Evolutionary conservation across 2,329 filamentous ascomycete species (phyloP).

Genomic region (Phyllosticta paracitricarpa): DNA sequence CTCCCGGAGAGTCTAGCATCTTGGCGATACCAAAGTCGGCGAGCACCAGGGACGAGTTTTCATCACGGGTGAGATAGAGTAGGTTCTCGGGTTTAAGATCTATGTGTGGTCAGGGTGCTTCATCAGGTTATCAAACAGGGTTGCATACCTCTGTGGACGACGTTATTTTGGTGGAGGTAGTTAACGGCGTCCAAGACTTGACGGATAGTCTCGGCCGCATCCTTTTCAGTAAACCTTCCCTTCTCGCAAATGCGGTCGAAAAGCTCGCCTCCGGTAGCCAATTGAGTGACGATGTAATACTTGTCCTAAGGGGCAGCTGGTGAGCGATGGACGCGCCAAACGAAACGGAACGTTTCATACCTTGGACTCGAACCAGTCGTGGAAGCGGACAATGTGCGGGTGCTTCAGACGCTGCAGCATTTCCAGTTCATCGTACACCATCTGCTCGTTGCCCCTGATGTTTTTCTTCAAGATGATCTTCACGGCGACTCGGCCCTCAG

Average conservation of each 20-base stretch:
- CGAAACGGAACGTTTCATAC: conserved; percentile 41
- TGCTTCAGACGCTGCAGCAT: conserved; percentile 88
- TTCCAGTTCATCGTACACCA: conserved; percentile 95
- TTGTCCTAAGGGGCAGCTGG: conserved; percentile 59
- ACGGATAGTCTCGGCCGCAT: conserved; percentile 89
- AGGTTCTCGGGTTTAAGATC: conserved; percentile 98
- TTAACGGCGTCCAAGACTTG: conserved; percentile 88
- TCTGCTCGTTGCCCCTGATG: conserved; percentile 93
- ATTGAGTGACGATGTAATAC: conserved; percentile 97
- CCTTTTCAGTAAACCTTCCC: conserved; percentile 97
- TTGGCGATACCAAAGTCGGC: conserved; percentile 99
- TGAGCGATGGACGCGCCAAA: not conserved
- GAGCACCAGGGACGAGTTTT: conserved; percentile 76
- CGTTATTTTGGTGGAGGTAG: conserved; percentile 88
- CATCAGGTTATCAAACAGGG: not conserved
- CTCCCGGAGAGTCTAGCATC: conserved; percentile 83
- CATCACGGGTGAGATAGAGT: conserved; percentile 72
- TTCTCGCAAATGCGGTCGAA: conserved; percentile 98
- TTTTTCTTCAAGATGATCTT: conserved; percentile 99
- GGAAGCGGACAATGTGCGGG: conserved; percentile 91
- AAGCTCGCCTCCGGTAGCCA: conserved; percentile 89
- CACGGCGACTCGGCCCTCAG: conserved; percentile 78
- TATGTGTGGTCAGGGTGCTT: conserved; percentile 30
- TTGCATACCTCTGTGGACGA: conserved; percentile 77
- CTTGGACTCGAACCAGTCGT: conserved; percentile 98